phyloP scores from a whole-genome alignment of 2,329 filamentous ascomycete species.

The Exophiala dermatitidis region DNA sequence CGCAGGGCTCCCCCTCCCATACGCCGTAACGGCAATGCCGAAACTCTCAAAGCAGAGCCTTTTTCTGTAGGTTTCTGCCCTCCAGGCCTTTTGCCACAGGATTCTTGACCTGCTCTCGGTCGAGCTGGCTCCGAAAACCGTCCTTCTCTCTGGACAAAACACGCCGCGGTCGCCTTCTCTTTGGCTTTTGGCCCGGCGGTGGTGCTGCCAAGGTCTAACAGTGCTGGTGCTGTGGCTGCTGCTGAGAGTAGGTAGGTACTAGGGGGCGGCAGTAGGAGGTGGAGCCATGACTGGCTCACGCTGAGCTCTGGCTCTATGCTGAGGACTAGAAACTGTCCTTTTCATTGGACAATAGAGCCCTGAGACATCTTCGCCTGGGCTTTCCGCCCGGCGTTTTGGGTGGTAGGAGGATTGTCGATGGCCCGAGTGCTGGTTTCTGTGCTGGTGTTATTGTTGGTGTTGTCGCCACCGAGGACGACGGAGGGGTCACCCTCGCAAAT shows the following conservation, averaged over 20 bases:
- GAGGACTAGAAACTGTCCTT: too few species aligned
- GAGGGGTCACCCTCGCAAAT: background rate
- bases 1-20: background rate
- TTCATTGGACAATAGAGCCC: too few species aligned
- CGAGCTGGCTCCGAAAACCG: too few species aligned
- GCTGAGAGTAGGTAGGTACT: background rate
- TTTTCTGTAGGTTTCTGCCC: background rate
- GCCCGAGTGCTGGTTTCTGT: too few species aligned
- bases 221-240: background rate
- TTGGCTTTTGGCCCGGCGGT: background rate
- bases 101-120: background rate
- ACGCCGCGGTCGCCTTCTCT: too few species aligned
- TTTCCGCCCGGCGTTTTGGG: too few species aligned
- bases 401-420: too few species aligned
- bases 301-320: too few species aligned
- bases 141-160: too few species aligned
- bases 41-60: background rate
- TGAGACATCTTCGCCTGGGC: too few species aligned
- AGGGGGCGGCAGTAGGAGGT: background rate
- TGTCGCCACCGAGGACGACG: background rate
- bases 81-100: background rate
- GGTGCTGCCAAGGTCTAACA: background rate
- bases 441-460: too few species aligned
- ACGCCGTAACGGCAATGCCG: background rate
- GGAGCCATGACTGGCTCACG: background rate